phyloP scores from a whole-genome alignment of 495 filamentous ascomycete genomes.

The Penicillium taxi region DNA sequence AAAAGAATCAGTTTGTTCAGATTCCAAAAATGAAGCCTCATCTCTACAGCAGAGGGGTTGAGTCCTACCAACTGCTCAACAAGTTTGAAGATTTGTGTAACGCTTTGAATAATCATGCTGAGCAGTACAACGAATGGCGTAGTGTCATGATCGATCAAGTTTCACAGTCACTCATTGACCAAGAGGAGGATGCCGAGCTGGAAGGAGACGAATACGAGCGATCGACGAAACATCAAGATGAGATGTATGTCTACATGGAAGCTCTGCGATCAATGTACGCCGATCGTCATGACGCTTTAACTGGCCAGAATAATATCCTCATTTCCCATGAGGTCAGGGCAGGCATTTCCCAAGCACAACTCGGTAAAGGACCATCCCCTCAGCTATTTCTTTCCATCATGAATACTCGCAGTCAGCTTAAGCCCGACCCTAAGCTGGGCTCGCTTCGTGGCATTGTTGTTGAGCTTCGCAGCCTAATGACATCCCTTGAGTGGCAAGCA shows the following conservation, averaged over 20 bases:
- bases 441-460: slow-evolving; percentile 64
- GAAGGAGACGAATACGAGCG: slow-evolving; percentile 85
- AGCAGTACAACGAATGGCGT: slow-evolving; percentile 64
- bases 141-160: slow-evolving; percentile 61
- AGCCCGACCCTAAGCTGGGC: slow-evolving; percentile 45
- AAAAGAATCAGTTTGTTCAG: slow-evolving; percentile 47
- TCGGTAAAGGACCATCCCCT: slow-evolving; percentile 64
- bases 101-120: slow-evolving; percentile 60
- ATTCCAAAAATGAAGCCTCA: slow-evolving; percentile 53
- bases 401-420: slow-evolving; percentile 44
- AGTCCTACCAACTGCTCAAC: slow-evolving; percentile 49
- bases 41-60: slow-evolving; percentile 50
- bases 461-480: slow-evolving; percentile 56
- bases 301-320: slow-evolving; percentile 68
- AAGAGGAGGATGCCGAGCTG: slow-evolving; percentile 60
- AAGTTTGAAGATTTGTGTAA: slow-evolving; percentile 46
- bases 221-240: slow-evolving; percentile 77
- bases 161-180: slow-evolving; percentile 68
- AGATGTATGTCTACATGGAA: slow-evolving; percentile 76
- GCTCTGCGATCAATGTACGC: slow-evolving; percentile 65
- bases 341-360: slow-evolving; percentile 48
- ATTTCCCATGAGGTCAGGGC: slow-evolving; percentile 64
- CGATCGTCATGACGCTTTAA: slow-evolving; percentile 68
- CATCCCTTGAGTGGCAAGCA: slow-evolving; percentile 53
- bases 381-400: slow-evolving; percentile 57